These are phyloP conservation scores for Fonsecaea erecta DNA, from an alignment of 2,329 filamentous ascomycete genomes.

Conservation along the genomic window DNA sequence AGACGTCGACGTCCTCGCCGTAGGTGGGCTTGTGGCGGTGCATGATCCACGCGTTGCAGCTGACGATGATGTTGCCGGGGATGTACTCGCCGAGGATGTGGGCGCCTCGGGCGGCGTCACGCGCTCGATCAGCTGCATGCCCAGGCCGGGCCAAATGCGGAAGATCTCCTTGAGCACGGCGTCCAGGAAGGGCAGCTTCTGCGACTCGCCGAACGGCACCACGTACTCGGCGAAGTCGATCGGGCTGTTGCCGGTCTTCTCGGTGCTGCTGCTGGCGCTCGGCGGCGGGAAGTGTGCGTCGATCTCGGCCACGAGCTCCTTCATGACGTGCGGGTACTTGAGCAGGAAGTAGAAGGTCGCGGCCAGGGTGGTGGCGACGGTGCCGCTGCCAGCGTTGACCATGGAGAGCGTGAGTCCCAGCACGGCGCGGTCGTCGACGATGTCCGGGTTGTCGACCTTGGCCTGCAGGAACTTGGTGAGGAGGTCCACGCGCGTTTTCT, in stretches of 20 bases:
- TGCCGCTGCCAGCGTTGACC: slow-evolving; percentile 70
- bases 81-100: slow-evolving; percentile 39
- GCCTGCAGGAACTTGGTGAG: slow-evolving; percentile 35
- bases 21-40: slow-evolving; percentile 37
- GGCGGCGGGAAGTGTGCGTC: slow-evolving; percentile 35
- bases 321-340: slow-evolving; percentile 58
- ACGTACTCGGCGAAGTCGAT: slow-evolving; percentile 5
- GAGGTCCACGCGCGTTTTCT: slow-evolving; percentile 12
- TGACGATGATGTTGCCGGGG: slow-evolving; percentile 41
- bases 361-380: slow-evolving; percentile 73
- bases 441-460: slow-evolving; percentile 22
- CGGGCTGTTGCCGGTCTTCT: slow-evolving; percentile 31
- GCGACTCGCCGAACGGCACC: slow-evolving; percentile 39
- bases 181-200: slow-evolving; percentile 41
- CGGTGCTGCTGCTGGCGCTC: slow-evolving; percentile 21
- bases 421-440: slow-evolving; percentile 24
- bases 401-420: slow-evolving; percentile 35
- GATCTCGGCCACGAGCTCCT: slow-evolving; percentile 39
- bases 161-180: slow-evolving; percentile 46
- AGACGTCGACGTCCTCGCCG: slow-evolving; percentile 45
- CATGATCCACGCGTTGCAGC: slow-evolving; percentile 42
- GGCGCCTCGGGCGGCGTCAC: slow-evolving; percentile 40
- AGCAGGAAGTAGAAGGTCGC: slow-evolving; percentile 76
- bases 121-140: slow-evolving; percentile 43
- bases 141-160: slow-evolving; percentile 44